Evolutionary conservation across 352 stramenopile species (phyloP), one percentile per base, ranked within the genome.

Genomic region (Phytopythium sindhum): DNA sequence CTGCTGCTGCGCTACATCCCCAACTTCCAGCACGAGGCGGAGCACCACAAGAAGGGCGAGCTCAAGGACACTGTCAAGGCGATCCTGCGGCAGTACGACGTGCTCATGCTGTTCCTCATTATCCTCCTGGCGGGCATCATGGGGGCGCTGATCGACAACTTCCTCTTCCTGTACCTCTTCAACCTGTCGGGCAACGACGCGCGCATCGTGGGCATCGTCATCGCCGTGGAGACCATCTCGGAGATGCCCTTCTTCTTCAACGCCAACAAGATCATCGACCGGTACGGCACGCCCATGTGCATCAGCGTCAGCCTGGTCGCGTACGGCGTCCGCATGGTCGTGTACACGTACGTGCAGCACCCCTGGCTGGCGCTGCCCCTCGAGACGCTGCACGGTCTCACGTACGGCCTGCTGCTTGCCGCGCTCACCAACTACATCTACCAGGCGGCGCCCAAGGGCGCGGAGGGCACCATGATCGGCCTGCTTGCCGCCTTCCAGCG

Each of bases 371-470:
- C 66, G 35, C 64, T 83, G 2, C 72, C 72, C 28, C 71, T 83
- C 51, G 70, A 83, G 56, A 58, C 66, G 12, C 58, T 83, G n/a
- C 75, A 83, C 55, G 67, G 72, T 17, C 66, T 78, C 39, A 80
- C 75, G n/a, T 83, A 70, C 52, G 70, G 69, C 10, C 68, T 83
- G 51, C 28, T 77, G 23, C 56, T 74, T 60, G 70, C 72, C 0
- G 72, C 75, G 17, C 73, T 75, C 60, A 80, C 72, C 29, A 75
- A 83, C 50, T 83, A 80, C 66, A 65, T 77, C 23, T 83, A 83
- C 55, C 42, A 73, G 28, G 59, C 64, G 0, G 69, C 72, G 1
- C 75, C 75, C 15, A 71, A 71, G 51, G 72, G 72, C 3, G 72
- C 72, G 0, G 66, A 83, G 54, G 74, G 72, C 7, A 80, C 72